These are phyloP conservation scores for Vigna unguiculata DNA, from an alignment of 306 rosid genomes.

Conservation along the genomic window DNA sequence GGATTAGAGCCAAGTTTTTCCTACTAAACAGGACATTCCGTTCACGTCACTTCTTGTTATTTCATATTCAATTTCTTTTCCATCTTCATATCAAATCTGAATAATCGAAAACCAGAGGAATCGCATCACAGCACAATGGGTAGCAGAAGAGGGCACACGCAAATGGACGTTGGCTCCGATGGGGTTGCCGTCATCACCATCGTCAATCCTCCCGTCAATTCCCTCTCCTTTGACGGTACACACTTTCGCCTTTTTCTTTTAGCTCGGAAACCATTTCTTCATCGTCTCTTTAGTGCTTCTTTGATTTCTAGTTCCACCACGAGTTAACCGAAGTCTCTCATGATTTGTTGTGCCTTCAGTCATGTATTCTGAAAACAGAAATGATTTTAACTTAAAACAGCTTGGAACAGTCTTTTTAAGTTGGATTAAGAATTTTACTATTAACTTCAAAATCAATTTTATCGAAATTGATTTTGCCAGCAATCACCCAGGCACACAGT, in stretches of 20 bases:
- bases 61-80: not conserved
- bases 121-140: slow-evolving; percentile 54
- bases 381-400: not conserved
- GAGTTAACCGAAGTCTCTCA: too few species aligned
- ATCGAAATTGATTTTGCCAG: not conserved
- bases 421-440: not conserved
- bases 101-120: not conserved
- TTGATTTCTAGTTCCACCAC: not conserved
- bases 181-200: slow-evolving; percentile 91
- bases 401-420: not conserved
- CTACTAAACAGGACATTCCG: not conserved
- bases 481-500: not conserved
- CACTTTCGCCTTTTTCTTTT: not conserved
- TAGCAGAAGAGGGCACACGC: slow-evolving; percentile 57
- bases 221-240: slow-evolving; percentile 91
- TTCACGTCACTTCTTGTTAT: slow-evolving; percentile 35
- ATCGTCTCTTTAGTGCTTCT: not conserved
- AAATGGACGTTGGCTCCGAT: slow-evolving; percentile 83
- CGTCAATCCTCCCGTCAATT: slow-evolving; percentile 95
- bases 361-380: too few species aligned
- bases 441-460: not conserved
- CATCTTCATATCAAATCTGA: slow-evolving; percentile 2
- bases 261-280: not conserved
- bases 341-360: too few species aligned
- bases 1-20: not conserved